Evolutionary conservation across 2,329 filamentous ascomycete species (phyloP).

Genomic region (Lomentospora prolificans): DNA sequence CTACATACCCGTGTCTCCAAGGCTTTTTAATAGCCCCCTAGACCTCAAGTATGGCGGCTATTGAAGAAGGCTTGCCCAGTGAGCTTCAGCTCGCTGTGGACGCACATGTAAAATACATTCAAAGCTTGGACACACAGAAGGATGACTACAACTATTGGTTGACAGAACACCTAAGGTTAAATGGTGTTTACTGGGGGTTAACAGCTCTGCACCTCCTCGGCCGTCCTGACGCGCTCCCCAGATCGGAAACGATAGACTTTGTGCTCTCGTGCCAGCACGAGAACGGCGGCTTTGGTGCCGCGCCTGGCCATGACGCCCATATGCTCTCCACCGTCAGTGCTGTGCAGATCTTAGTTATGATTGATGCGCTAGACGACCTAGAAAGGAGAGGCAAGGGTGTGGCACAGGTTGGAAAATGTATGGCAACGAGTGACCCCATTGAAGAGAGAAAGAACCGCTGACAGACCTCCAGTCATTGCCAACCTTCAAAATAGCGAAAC

Average conservation of each 20-base stretch:
- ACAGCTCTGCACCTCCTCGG: slow-evolving; percentile 79
- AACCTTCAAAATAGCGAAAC: slow-evolving; percentile 68
- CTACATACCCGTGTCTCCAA: background rate
- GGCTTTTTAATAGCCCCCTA: background rate
- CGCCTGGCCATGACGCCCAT: slow-evolving; percentile 88
- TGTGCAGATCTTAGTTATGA: slow-evolving; percentile 80
- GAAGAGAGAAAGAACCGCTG: slow-evolving; percentile 1
- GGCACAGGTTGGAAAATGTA: slow-evolving; percentile 69
- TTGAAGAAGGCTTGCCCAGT: slow-evolving; percentile 17
- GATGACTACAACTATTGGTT: slow-evolving; percentile 97
- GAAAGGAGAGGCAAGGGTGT: slow-evolving; percentile 57
- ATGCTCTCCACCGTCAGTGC: slow-evolving; percentile 94
- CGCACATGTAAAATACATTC: slow-evolving; percentile 82
- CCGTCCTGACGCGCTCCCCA: slow-evolving; percentile 70
- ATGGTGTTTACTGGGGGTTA: slow-evolving; percentile 94
- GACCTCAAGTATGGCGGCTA: slow-evolving; percentile 1
- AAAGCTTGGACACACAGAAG: slow-evolving; percentile 80
- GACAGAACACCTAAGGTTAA: slow-evolving; percentile 90
- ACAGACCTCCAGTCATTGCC: slow-evolving; percentile 54
- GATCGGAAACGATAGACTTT: slow-evolving; percentile 75
- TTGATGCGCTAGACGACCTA: slow-evolving; percentile 77
- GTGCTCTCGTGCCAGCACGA: slow-evolving; percentile 91
- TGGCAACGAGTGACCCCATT: slow-evolving; percentile 23
- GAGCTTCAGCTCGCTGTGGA: slow-evolving; percentile 38
- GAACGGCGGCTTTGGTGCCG: slow-evolving; percentile 84